Evolutionary conservation across 495 filamentous ascomycete species (phyloP), one percentile per base, ranked within the genome.

Genomic region (Talaromyces borbonicus): DNA sequence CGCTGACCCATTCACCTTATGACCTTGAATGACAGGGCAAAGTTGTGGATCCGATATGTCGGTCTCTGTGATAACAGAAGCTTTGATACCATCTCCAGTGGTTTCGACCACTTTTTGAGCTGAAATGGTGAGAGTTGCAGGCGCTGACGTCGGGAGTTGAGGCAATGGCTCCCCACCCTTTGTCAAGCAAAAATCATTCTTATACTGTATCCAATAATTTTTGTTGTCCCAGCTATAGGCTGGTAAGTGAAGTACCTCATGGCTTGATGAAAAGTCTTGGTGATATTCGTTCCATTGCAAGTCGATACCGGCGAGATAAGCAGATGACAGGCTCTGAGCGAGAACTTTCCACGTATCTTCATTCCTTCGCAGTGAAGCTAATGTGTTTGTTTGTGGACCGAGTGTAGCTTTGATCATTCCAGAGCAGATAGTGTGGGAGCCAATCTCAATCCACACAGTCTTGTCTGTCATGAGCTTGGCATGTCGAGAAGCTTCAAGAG

Each of bases 121-220:
- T 8, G 71, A 63, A 18, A 58, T 57, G 19, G 67, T 64, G 49
- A 71, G 48, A 53, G 60, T 64, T 8, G 59, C 57, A 15, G 63
- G 52, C n/a, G 57, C 57, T n/a, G 67, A 52, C 2, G 57, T 52
- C 2, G 63, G 33, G 0, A 29, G 30, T 48, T 60, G 56, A 32
- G 46, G 45, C 0, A 50, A 52, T 19, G 55, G 5, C 49, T 50
- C 1, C 55, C 51, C 25, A 62, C 69, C 69, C 51, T 74, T 75
- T 8, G 53, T 52, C 18, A 78, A 54, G 24, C 57, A 71, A 60
- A 71, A 78, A 50, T 76, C 66, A 47, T 84, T 79, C 11, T 68
- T 71, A 59, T 90, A 90, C 9, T 80, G 71, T 16, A 90, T 75
- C 87, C 87, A 92, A 61, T 88, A 87, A 52, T 84, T 80, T 69